These are phyloP conservation scores for Candida hungchunana DNA, from an alignment of 805 yeast genomes.

Conservation along the genomic window DNA sequence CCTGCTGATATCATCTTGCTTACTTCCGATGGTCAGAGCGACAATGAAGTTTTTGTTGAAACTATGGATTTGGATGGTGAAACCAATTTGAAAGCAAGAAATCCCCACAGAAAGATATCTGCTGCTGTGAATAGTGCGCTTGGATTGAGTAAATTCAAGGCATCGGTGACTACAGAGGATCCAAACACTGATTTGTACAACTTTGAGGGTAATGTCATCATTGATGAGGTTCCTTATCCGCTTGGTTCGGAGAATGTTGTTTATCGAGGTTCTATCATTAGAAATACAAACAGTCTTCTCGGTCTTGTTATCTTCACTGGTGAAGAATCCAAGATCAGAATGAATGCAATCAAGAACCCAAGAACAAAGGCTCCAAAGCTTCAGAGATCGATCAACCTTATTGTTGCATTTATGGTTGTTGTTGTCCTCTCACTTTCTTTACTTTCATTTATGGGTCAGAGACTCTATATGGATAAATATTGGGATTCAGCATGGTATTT, in stretches of 20 bases:
- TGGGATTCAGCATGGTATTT: conserved; percentile 68
- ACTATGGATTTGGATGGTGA: conserved; percentile 99
- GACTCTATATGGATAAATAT: conserved; percentile 40
- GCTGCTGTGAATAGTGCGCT: conserved; percentile 45
- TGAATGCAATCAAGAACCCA: conserved; percentile 90
- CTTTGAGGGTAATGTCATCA: conserved; percentile 71
- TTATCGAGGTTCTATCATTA: conserved; percentile 83
- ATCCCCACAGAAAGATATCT: conserved; percentile 62
- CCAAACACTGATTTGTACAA: conserved; percentile 90
- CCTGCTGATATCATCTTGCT: conserved; percentile 87
- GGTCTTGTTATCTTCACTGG: conserved; percentile 93
- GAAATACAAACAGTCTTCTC: conserved; percentile 71
- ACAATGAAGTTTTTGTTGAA: conserved; percentile 70
- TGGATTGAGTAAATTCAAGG: conserved; percentile 46
- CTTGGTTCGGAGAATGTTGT: conserved; percentile 78
- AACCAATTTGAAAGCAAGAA: conserved; percentile 77
- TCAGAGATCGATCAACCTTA: conserved; percentile 75
- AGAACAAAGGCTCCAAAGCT: conserved; percentile 91
- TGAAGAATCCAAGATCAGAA: conserved; percentile 90
- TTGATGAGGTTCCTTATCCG: conserved; percentile 43
- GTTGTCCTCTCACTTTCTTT: conserved; percentile 72
- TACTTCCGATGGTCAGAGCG: conserved; percentile 54
- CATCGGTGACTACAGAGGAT: conserved; percentile 70
- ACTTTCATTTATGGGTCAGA: conserved; percentile 78
- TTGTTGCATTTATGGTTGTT: conserved; percentile 82